A percentile compares a stretch with the other conserved stretches of the same genome.
These are phyloP conservation scores for Backusella macrospora DNA, from an alignment of 192 early-diverging fungal species.

Conservation along the genomic window DNA sequence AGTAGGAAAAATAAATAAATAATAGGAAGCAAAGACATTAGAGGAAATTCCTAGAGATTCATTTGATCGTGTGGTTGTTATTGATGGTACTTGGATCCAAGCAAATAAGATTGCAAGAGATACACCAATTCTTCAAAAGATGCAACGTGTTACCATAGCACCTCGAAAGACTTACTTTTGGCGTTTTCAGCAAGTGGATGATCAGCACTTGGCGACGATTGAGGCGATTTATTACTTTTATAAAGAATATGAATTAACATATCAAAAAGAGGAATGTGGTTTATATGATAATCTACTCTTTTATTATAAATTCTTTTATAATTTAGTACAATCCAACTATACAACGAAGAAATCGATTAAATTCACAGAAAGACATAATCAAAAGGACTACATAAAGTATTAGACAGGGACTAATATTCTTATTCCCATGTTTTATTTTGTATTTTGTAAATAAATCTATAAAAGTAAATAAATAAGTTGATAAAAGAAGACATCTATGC, in stretches of 20 bases:
- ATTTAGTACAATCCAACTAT: slow-evolving; percentile 82
- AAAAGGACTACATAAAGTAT: slow-evolving; percentile 30
- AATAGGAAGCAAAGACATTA: slow-evolving; percentile 68
- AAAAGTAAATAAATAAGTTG: not conserved
- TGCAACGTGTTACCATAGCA: slow-evolving; percentile 67
- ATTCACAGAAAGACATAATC: slow-evolving; percentile 27
- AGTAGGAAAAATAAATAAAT: not conserved
- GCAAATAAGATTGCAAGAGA: slow-evolving; percentile 64
- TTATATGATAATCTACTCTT: slow-evolving; percentile 87
- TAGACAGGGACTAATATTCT: not conserved
- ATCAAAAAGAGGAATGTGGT: slow-evolving; percentile 63
- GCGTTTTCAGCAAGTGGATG: slow-evolving; percentile 82
- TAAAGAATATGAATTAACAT: slow-evolving; percentile 74
- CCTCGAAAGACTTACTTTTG: slow-evolving; percentile 86
- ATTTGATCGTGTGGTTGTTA: slow-evolving; percentile 81
- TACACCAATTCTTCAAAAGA: slow-evolving; percentile 44
- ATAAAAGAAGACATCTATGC: not conserved
- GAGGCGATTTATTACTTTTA: slow-evolving; percentile 96
- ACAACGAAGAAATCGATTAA: slow-evolving; percentile 27
- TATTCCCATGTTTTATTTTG: not conserved
- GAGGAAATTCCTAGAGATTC: slow-evolving; percentile 62
- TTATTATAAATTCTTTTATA: slow-evolving; percentile 91
- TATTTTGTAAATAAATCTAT: not conserved
- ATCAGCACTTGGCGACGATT: slow-evolving; percentile 85
- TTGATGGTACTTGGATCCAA: slow-evolving; percentile 97